phyloP scores from a whole-genome alignment of 495 filamentous ascomycete genomes.

The Cryomyces antarcticus region DNA sequence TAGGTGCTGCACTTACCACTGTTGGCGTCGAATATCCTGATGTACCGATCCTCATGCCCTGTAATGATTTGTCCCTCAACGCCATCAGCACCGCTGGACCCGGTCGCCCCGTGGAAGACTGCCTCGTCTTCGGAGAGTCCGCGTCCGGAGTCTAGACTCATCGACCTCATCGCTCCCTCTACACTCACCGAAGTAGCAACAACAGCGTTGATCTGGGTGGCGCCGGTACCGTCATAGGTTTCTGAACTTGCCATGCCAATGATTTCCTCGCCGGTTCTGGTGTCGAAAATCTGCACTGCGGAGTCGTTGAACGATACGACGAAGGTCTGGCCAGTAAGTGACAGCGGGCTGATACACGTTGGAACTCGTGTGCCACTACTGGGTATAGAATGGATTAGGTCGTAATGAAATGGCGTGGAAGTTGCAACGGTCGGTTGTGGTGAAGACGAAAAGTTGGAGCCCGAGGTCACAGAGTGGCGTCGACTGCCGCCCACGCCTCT shows the following conservation, averaged over 20 bases:
- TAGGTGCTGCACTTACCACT: slow-evolving; percentile 50
- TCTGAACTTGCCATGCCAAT: slow-evolving; percentile 80
- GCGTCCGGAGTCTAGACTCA: slow-evolving; percentile 41
- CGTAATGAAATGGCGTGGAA: slow-evolving; percentile 41
- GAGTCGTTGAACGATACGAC: slow-evolving; percentile 85
- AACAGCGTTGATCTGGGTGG: slow-evolving; percentile 75
- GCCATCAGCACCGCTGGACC: slow-evolving; percentile 44
- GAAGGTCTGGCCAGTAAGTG: slow-evolving; percentile 71
- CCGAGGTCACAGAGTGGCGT: slow-evolving; percentile 75
- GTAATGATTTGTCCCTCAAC: slow-evolving; percentile 85
- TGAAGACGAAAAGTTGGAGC: slow-evolving; percentile 70
- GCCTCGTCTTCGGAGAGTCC: slow-evolving; percentile 41
- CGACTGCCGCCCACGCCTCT: slow-evolving; percentile 55
- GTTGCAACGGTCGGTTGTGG: slow-evolving; percentile 74
- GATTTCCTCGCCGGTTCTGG: slow-evolving; percentile 75
- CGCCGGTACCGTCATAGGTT: slow-evolving; percentile 71
- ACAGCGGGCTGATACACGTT: slow-evolving; percentile 79
- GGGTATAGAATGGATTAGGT: slow-evolving; percentile 63
- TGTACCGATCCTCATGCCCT: slow-evolving; percentile 86
- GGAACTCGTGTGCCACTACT: slow-evolving; percentile 48
- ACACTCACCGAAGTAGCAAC: slow-evolving; percentile 69
- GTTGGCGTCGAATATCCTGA: slow-evolving; percentile 95
- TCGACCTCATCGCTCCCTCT: slow-evolving; percentile 39
- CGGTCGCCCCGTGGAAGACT: slow-evolving; percentile 62
- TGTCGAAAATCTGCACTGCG: slow-evolving; percentile 78